Percentiles rank a stretch among this genome's conserved stretches.
phyloP scores from a whole-genome alignment of 441 rosid species.

The Adansonia rubrostipa region DNA sequence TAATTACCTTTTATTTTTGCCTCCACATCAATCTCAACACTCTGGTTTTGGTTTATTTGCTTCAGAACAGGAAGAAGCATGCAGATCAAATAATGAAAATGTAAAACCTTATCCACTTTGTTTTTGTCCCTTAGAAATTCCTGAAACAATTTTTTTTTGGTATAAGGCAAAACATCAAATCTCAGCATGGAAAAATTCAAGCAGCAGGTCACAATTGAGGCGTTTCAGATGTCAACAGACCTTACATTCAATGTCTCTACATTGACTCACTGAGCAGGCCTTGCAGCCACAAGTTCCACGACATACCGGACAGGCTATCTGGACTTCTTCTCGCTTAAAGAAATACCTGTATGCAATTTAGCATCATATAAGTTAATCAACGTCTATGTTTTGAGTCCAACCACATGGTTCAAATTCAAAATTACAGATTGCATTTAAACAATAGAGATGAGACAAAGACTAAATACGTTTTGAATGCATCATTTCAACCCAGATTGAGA shows the following conservation, averaged over 20 bases:
- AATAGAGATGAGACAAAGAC: conserved; percentile 4
- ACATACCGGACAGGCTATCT: conserved; percentile 83
- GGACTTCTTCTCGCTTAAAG: conserved; percentile 70
- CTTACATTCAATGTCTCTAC: conserved; percentile 73
- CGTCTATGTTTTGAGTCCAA: conserved; percentile 9
- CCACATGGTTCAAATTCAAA: conserved; percentile 14
- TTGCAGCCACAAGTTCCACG: conserved; percentile 83
- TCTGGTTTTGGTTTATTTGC: conserved; percentile 70
- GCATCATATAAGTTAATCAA: conserved; percentile 24
- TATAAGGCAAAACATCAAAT: conserved; percentile 25
- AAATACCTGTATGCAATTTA: conserved; percentile 55
- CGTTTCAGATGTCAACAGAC: conserved; percentile 64
- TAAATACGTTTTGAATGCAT: not conserved
- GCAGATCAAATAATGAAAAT: conserved; percentile 89
- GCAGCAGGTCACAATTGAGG: conserved; percentile 18
- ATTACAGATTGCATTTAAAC: not conserved
- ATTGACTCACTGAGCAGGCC: conserved; percentile 59
- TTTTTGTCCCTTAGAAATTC: conserved; percentile 55
- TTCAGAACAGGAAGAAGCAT: conserved; percentile 91
- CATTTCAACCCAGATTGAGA: not conserved
- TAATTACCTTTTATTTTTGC: conserved; percentile 68
- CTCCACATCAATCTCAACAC: conserved; percentile 69
- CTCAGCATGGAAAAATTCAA: conserved; percentile 28
- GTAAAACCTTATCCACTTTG: conserved; percentile 72
- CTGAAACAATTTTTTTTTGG: conserved; percentile 48